Percentiles rank a stretch among this genome's conserved stretches.
These are phyloP conservation scores for Penicillium tannophilum DNA, from an alignment of 495 filamentous ascomycete genomes.

Conservation along the genomic window DNA sequence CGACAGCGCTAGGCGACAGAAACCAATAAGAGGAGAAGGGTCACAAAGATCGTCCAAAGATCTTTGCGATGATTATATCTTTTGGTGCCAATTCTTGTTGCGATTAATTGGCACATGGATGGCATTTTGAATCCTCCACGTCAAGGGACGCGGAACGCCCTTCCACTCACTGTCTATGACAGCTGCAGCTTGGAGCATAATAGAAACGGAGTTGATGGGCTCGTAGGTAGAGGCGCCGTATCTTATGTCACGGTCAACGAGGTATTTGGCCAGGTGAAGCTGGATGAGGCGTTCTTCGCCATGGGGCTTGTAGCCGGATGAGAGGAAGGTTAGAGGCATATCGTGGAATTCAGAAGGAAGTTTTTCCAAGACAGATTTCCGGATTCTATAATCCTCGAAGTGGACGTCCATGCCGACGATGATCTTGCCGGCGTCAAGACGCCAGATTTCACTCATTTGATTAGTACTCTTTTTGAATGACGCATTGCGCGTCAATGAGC, in stretches of 20 bases:
- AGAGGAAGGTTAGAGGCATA: slow-evolving; percentile 28
- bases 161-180: slow-evolving; percentile 37
- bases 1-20: slow-evolving; percentile 18
- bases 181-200: slow-evolving; percentile 39
- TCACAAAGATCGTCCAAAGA: background rate
- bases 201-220: slow-evolving; percentile 22
- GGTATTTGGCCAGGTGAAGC: slow-evolving; percentile 23
- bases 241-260: slow-evolving; percentile 34
- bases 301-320: slow-evolving; percentile 14
- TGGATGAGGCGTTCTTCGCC: slow-evolving; percentile 31
- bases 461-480: slow-evolving; percentile 5
- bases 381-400: slow-evolving; percentile 12
- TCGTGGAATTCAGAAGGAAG: slow-evolving; percentile 35
- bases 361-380: slow-evolving; percentile 12
- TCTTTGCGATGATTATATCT: background rate
- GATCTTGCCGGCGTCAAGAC: slow-evolving; percentile 37
- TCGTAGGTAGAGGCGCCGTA: slow-evolving; percentile 13
- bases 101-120: slow-evolving; percentile 28
- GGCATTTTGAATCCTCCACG: slow-evolving; percentile 37
- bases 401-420: slow-evolving; percentile 39
- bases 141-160: slow-evolving; percentile 23
- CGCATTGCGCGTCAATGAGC: slow-evolving; percentile 30
- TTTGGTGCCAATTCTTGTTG: background rate
- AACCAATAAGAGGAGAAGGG: background rate
- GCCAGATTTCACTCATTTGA: slow-evolving; percentile 26